Conservation (phyloP, 1,139 yeast genomes). For the Blastobotrys aristatus region DNA sequence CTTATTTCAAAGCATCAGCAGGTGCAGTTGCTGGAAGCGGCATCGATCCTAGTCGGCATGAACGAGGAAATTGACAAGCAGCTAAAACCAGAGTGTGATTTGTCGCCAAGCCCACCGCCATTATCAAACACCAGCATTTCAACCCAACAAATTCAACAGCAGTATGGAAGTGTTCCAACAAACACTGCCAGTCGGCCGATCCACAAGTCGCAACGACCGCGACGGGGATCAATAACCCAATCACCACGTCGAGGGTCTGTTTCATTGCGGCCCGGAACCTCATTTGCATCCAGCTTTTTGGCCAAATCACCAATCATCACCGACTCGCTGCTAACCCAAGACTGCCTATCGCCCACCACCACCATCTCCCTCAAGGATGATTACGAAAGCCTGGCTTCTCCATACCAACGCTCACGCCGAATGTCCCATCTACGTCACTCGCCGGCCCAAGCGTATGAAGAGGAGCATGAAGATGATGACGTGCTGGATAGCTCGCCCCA, state of each 20-base stretch:
- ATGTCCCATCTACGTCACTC: conserved; percentile 24
- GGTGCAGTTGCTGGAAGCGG: conserved; percentile 83
- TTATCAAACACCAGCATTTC: neutral
- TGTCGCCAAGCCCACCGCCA: conserved; percentile 1
- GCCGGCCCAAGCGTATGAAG: conserved; percentile 19
- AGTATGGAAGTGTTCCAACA: conserved; percentile 17
- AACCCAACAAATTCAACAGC: neutral
- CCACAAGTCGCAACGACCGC: conserved; percentile 9
- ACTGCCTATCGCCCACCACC: conserved; percentile 4
- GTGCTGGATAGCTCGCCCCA: conserved; percentile 13
- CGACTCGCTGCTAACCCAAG: conserved; percentile 14
- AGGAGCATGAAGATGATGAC: conserved; percentile 16
- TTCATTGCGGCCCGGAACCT: neutral
- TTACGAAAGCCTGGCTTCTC: conserved; percentile 24
- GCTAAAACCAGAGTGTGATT: neutral
- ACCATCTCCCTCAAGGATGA: conserved; percentile 15
- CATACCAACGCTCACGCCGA: conserved; percentile 22
- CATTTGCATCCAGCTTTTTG: conserved; percentile 3
- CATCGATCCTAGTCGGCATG: conserved; percentile 79
- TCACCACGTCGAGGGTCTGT: conserved; percentile 9
- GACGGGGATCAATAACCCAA: conserved; percentile 6
- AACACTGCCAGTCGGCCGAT: conserved; percentile 21
- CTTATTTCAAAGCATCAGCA: conserved; percentile 87
- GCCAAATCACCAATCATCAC: conserved; percentile 12
- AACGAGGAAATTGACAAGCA: conserved; percentile 44